Conservation (phyloP, 331 rosid genomes). For the Malus hybrid region DNA sequence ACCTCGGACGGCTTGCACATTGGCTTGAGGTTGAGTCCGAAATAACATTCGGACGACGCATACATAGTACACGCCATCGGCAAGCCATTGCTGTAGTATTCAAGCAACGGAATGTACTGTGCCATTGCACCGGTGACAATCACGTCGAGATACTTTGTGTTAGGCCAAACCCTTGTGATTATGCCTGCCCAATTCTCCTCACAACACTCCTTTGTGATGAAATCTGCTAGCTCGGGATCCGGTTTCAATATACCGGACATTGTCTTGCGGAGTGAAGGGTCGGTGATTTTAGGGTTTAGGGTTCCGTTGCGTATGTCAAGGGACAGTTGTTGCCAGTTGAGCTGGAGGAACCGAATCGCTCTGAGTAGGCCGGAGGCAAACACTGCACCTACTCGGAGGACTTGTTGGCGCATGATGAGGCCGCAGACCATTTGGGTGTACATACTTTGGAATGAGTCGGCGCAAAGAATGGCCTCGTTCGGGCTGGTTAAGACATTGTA, state of each 20-base stretch:
- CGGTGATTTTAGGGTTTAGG: conserved; percentile 54
- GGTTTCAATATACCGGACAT: conserved; percentile 44
- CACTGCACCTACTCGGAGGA: conserved; percentile 79
- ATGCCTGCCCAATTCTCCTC: conserved; percentile 64
- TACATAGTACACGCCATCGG: conserved; percentile 88
- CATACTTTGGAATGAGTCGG: conserved; percentile 84
- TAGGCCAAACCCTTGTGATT: conserved; percentile 81
- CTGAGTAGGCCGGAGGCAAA: conserved; percentile 92
- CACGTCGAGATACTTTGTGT: conserved; percentile 80
- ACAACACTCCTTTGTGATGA: conserved; percentile 40
- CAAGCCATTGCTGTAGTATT: conserved; percentile 59
- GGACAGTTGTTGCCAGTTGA: conserved; percentile 53
- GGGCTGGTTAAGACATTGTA: conserved; percentile 84
- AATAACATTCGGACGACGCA: conserved; percentile 93
- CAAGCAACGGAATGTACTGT: conserved; percentile 80
- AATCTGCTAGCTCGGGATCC: conserved; percentile 45
- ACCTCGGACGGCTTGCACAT: conserved; percentile 64
- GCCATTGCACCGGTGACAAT: conserved; percentile 97
- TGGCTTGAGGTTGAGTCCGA: conserved; percentile 77
- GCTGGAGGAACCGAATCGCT: conserved; percentile 79
- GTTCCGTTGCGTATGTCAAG: conserved; percentile 62
- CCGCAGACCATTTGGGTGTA: conserved; percentile 93
- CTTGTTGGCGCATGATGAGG: conserved; percentile 64
- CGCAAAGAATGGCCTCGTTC: conserved; percentile 61
- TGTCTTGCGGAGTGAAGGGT: conserved; percentile 40